Conservation (phyloP, 2,329 filamentous ascomycete species). For the Fusarium sp. region DNA sequence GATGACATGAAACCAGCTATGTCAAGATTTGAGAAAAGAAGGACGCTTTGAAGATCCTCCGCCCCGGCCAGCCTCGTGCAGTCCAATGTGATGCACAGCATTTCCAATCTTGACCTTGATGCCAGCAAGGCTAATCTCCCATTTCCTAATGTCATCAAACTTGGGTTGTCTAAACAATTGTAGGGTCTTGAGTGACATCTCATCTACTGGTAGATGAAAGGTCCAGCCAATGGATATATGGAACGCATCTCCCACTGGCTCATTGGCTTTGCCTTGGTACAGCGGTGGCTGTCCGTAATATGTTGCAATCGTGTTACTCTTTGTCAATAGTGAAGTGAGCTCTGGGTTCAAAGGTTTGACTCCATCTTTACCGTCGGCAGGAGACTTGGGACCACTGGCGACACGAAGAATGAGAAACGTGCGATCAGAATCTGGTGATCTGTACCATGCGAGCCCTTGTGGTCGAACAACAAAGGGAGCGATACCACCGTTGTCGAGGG, state of each 20-base stretch:
- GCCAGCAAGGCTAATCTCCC: conserved; percentile 65
- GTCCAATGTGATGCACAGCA: conserved; percentile 63
- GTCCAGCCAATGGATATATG: conserved; percentile 94
- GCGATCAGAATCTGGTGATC: conserved; percentile 69
- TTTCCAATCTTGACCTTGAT: conserved; percentile 84
- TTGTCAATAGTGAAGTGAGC: conserved; percentile 70
- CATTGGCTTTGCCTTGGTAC: conserved; percentile 61
- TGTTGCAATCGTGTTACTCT: conserved; percentile 80
- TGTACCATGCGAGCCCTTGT: conserved; percentile 59
- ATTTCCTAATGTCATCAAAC: conserved; percentile 49
- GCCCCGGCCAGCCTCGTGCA: conserved; percentile 41
- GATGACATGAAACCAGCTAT: not conserved
- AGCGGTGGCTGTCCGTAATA: conserved; percentile 75
- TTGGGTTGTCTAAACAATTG: conserved; percentile 37
- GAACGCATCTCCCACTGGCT: conserved; percentile 63
- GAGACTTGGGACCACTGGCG: conserved; percentile 29
- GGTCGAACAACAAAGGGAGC: conserved; percentile 54
- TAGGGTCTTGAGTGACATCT: conserved; percentile 46
- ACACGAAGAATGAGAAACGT: conserved; percentile 87
- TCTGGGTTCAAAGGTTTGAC: conserved; percentile 58
- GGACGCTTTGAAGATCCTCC: not conserved
- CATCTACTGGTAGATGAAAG: conserved; percentile 62
- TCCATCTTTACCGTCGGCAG: not conserved
- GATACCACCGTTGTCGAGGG: conserved; percentile 48
- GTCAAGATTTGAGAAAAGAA: conserved; percentile 29